phyloP scores from a whole-genome alignment of 371 early-diverging fungal species.

The Mortierella sp. region DNA sequence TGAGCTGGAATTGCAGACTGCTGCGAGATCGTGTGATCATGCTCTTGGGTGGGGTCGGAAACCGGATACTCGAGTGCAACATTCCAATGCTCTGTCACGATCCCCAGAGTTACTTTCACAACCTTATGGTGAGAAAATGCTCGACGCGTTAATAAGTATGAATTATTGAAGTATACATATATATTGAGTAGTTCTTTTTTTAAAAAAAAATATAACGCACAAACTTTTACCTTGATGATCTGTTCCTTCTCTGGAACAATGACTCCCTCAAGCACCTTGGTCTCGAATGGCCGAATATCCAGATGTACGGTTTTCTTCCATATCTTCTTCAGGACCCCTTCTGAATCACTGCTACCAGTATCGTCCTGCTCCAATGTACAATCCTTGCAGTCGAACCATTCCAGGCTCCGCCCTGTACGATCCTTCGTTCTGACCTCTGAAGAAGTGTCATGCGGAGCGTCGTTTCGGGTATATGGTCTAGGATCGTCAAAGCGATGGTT shows the following conservation, averaged over 20 bases:
- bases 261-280: conserved; percentile 72
- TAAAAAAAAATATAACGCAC: background rate
- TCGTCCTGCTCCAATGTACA: conserved; percentile 27
- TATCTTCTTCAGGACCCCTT: conserved; percentile 4
- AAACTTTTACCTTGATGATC: conserved; percentile 65
- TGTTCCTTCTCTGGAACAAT: conserved; percentile 68
- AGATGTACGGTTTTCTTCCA: conserved; percentile 60
- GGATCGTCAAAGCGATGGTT: conserved; percentile 40
- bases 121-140: conserved; percentile 9
- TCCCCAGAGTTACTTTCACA: conserved; percentile 40
- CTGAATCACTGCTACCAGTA: background rate
- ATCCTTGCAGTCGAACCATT: conserved; percentile 56
- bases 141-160: background rate
- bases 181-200: too few relatives aligned
- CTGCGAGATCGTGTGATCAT: conserved; percentile 8
- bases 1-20: conserved; percentile 15
- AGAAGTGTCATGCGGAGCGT: background rate
- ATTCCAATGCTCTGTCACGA: conserved; percentile 39
- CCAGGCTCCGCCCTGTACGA: conserved; percentile 46
- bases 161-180: too few relatives aligned
- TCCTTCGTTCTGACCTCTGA: conserved; percentile 13
- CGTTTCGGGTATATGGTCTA: conserved; percentile 36
- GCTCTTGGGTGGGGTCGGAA: conserved; percentile 10
- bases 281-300: conserved; percentile 62
- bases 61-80: conserved; percentile 41